Evolutionary conservation across 306 rosid genomes (phyloP).

Genomic region (Prunus mume): DNA sequence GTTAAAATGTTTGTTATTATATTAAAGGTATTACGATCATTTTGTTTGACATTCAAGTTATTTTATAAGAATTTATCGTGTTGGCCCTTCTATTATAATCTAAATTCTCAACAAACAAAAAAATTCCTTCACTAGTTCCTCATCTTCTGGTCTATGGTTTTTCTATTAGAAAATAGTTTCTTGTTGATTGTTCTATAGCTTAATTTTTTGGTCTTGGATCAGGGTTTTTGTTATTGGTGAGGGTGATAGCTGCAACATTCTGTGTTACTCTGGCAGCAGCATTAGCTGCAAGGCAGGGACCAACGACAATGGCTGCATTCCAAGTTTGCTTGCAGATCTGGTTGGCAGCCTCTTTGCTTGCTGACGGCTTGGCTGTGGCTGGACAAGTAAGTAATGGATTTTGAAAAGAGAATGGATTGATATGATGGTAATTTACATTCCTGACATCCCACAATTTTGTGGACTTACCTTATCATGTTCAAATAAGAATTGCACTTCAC

Average conservation of each 20-base stretch:
- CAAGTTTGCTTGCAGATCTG: constrained; percentile 74
- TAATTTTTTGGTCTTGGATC: constrained; percentile 22
- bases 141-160: neutral
- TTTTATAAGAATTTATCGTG: neutral
- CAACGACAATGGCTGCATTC: constrained; percentile 78
- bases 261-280: constrained; percentile 78
- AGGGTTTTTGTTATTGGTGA: constrained; percentile 62
- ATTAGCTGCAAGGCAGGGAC: constrained; percentile 65
- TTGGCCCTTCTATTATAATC: neutral
- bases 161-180: neutral
- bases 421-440: neutral
- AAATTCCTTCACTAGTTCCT: neutral
- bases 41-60: neutral
- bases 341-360: constrained; percentile 72
- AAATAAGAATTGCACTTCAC: neutral
- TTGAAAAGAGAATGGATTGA: neutral
- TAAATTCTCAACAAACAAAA: no score
- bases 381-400: constrained; percentile 58
- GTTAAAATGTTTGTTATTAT: neutral
- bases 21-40: neutral
- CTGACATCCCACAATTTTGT: neutral
- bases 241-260: constrained; percentile 70
- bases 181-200: neutral
- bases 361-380: constrained; percentile 79
- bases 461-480: neutral